Base-by-base conservation (phyloP, 495 filamentous ascomycete genomes). In the Penicillium manginii region DNA sequence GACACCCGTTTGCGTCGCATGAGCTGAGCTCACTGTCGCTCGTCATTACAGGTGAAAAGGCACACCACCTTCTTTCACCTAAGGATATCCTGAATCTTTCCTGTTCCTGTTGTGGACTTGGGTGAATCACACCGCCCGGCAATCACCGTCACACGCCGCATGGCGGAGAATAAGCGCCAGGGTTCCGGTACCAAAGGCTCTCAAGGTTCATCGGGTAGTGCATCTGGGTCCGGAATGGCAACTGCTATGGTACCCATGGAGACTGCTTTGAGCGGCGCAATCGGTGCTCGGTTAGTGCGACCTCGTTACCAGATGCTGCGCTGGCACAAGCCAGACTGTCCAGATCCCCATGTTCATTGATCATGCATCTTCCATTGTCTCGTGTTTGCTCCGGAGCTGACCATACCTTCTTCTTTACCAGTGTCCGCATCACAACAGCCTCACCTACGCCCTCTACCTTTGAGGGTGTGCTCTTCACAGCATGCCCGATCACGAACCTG, bases 391-490 rank as follows among this genome's bases (percentile, higher is more conserved):
- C 12, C 29, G 14, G 33, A 21, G 39, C 45, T 39, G 32, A n/a
- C 40, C 17, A 57, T 9, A 6, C 26, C 50, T 57, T 37, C 26
- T 33, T 37, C 58, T 52, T 8, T 40, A 21, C 33, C 62, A 90
- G 88, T 43, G 76, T 91, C 58, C 84, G 82, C 61, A 68, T 90
- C 61, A 83, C 78, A 32, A 88, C 85, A 37, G 79, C 80, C 32
- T 74, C 81, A 23, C 74, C 81, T 39, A 75, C 73, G 32, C 73
- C 65, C 35, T 67, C 74, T 52, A 84, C 74, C 31, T 70, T 84
- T 52, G 86, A 89, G 70, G 88, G 88, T 55, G 84, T 77, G 15
- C 78, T 91, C 49, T 89, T 84, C 69, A 86, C 88, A n/a, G 83
- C 83, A 52, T 85, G 83, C 66, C 84, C 86, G 33, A 77, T 85